Conservation (phyloP, 2,329 filamentous ascomycete species). For the Metarhizium brunneum region DNA sequence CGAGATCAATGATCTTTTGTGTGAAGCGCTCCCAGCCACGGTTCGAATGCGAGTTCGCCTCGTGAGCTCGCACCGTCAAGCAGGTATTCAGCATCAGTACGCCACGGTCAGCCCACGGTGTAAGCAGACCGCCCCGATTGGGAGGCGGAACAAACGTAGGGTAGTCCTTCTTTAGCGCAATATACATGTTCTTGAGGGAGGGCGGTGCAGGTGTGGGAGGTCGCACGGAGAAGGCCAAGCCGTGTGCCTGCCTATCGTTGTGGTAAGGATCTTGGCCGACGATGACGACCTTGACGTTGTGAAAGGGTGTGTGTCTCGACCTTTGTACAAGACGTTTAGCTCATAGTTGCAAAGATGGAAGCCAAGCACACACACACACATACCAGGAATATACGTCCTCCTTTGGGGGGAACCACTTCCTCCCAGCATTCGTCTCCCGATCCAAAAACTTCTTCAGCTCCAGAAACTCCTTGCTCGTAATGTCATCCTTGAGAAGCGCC, state of each 20-base stretch:
- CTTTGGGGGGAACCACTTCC: conserved; percentile 78
- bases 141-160: conserved; percentile 67
- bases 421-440: conserved; percentile 61
- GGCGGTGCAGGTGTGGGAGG: conserved; percentile 82
- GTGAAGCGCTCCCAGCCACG: conserved; percentile 92
- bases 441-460: conserved; percentile 81
- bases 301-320: conserved; percentile 87
- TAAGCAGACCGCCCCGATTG: conserved; percentile 72
- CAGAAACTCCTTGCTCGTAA: conserved; percentile 71
- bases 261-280: conserved; percentile 97
- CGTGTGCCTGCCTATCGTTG: conserved; percentile 90
- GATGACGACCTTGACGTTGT: conserved; percentile 84
- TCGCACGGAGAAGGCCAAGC: conserved; percentile 89
- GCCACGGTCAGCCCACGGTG: conserved; percentile 86
- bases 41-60: conserved; percentile 76
- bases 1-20: conserved; percentile 80
- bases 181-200: conserved; percentile 91
- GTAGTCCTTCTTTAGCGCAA: conserved; percentile 78
- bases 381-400: conserved; percentile 95
- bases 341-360: neutral
- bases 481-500: conserved; percentile 76
- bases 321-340: conserved; percentile 32
- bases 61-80: conserved; percentile 81
- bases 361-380: conserved; percentile 12
- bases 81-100: conserved; percentile 93